A percentile compares a stretch with the other conserved stretches of the same genome.
Evolutionary conservation across 1,139 yeast species (phyloP).

Genomic region (Yamadazyma sp.): DNA sequence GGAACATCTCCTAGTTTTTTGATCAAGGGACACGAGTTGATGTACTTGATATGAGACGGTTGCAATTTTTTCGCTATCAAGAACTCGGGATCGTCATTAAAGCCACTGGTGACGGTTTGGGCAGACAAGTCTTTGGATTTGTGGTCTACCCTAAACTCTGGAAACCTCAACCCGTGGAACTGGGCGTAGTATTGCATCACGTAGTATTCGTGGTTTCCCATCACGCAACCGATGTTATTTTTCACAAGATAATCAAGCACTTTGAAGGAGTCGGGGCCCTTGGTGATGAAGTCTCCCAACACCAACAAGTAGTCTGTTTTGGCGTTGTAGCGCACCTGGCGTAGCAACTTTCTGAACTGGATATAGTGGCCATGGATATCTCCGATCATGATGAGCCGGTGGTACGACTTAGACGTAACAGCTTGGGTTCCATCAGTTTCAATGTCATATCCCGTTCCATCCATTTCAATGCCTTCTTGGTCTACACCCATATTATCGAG

Average conservation of each 20-base stretch:
- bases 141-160: constrained; percentile 17
- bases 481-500: neutral
- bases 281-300: constrained; percentile 82
- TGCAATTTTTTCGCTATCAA: constrained; percentile 57
- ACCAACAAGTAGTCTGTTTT: constrained; percentile 61
- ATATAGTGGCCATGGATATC: constrained; percentile 83
- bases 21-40: constrained; percentile 63
- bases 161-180: constrained; percentile 49
- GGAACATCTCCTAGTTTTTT: constrained; percentile 64
- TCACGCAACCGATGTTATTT: constrained; percentile 65
- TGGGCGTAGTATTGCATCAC: constrained; percentile 60
- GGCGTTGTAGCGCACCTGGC: constrained; percentile 42
- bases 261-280: constrained; percentile 74
- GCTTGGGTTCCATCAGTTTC: neutral
- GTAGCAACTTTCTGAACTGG: constrained; percentile 53
- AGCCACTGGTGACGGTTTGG: constrained; percentile 24
- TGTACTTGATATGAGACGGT: constrained; percentile 61
- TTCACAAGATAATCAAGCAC: constrained; percentile 67
- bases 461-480: too few species aligned
- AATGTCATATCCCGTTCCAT: constrained; percentile 1
- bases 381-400: constrained; percentile 69
- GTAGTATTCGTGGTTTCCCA: constrained; percentile 87
- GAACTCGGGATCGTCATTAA: constrained; percentile 56
- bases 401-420: constrained; percentile 17
- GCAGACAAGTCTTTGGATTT: too few species aligned